Base-by-base conservation (phyloP, 176 grass and related monocot genomes). In the Ensete ventricosum region DNA sequence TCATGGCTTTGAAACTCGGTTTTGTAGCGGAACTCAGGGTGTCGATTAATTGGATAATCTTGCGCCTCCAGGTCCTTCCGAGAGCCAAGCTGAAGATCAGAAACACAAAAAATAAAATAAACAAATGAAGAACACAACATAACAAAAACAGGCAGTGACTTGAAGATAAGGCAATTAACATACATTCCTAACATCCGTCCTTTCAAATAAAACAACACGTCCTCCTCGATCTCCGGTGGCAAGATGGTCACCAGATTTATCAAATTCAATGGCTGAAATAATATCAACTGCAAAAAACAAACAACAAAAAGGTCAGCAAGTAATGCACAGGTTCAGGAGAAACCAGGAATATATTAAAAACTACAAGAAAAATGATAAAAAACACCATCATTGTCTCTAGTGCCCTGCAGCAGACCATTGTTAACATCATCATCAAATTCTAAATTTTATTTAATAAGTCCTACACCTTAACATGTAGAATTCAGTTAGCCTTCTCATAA, bases 181-280 rank as follows among this genome's bases (percentile, higher is more conserved):
- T 77, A 77, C 75, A 77, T 63, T n/a, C 29, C 49, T 65, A 77
- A 16, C 43, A 77, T 77, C 75, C 26, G 75, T 77, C 75, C 75
- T 77, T 23, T 77, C 75, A 77, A 77, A 77, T 65, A 77, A 64
- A 77, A 77, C 75, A 48, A 65, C 75, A 17, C 75, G 59, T 21
- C 75, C 75, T 77, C 75, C 75, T 77, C 75, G 58, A 77, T 77
- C 75, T 77, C 75, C 75, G 10, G 75, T 77, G 60, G 75, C 75
- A 65, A 77, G 75, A 77, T 77, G 59, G 22, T 77, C 59, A 23
- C 75, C 75, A 66, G 58, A 77, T 65, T 65, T 77, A 25, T 77
- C 75, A 66, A 77, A 77, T 77, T 77, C 75, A 64, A 77, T 77
- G 20, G 75, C 75, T 65, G 75, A 77, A 64, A 77, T 77, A 64